Conservation (phyloP, 306 rosid genomes). For the Cucurbita maxima region DNA sequence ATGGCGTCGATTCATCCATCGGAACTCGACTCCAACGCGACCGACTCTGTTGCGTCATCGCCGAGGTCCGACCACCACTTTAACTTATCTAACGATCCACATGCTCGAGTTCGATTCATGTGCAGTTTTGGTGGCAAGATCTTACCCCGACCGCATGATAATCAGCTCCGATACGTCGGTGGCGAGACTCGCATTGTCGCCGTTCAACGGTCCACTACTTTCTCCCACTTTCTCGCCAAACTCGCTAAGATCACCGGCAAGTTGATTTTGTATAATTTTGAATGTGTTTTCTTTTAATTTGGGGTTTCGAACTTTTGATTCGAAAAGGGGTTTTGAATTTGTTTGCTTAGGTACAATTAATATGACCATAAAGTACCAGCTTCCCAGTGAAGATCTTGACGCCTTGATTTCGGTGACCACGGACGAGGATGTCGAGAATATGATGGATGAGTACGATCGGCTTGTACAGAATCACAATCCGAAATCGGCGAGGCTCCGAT, state of each 20-base stretch:
- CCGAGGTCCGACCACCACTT: slow-evolving; percentile 48
- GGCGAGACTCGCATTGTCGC: slow-evolving; percentile 90
- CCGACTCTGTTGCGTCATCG: slow-evolving; percentile 59
- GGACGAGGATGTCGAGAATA: slow-evolving; percentile 94
- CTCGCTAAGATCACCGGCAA: slow-evolving; percentile 74
- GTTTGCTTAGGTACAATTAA: slow-evolving; percentile 32
- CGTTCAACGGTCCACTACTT: slow-evolving; percentile 49
- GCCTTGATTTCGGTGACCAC: slow-evolving; percentile 76
- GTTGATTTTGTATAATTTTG: not conserved
- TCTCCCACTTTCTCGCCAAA: slow-evolving; percentile 46
- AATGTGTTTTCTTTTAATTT: not conserved
- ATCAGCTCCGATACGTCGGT: slow-evolving; percentile 91
- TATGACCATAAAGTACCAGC: slow-evolving; percentile 77
- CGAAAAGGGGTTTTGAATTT: not conserved
- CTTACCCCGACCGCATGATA: slow-evolving; percentile 76
- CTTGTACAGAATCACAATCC: slow-evolving; percentile 53
- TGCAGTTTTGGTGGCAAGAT: slow-evolving; percentile 96
- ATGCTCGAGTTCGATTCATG: slow-evolving; percentile 67
- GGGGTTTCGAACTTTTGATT: not conserved
- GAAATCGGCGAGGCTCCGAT: slow-evolving; percentile 56
- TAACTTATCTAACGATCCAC: slow-evolving; percentile 18
- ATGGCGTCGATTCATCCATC: slow-evolving; percentile 44
- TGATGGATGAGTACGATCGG: slow-evolving; percentile 94
- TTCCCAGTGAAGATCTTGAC: slow-evolving; percentile 91
- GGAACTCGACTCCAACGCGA: slow-evolving; percentile 34